Evolutionary conservation across 208 protist genomes (phyloP).

Genomic region (Crithidia expoeki): DNA sequence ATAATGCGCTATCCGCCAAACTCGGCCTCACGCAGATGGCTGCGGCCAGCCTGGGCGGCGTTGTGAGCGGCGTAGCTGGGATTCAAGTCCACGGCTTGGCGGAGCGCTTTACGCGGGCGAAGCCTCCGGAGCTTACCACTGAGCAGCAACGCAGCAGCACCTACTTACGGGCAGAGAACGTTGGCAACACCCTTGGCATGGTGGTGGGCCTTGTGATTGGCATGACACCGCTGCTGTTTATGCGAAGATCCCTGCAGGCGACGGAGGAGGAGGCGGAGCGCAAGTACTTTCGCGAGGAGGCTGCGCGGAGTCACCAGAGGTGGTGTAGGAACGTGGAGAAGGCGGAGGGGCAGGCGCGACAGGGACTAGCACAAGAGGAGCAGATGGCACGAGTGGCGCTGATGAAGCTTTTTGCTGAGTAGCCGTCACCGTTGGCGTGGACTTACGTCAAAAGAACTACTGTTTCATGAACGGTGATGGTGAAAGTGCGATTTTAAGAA

Average conservation of each 20-base stretch:
- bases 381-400: constrained; percentile 3
- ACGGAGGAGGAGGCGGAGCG: constrained; percentile 38
- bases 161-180: constrained; percentile 45
- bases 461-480: too few relatives aligned
- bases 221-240: constrained; percentile 79
- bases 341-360: constrained; percentile 29
- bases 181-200: constrained; percentile 83
- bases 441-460: too few relatives aligned
- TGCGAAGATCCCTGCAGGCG: constrained; percentile 36
- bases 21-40: constrained; percentile 78
- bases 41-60: constrained; percentile 78
- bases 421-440: not conserved
- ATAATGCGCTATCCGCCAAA: constrained; percentile 60
- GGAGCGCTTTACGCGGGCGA: constrained; percentile 65
- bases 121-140: constrained; percentile 58
- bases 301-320: constrained; percentile 33
- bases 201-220: constrained; percentile 72
- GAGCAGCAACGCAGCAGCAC: constrained; percentile 48
- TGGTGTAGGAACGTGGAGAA: constrained; percentile 26
- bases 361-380: constrained; percentile 26
- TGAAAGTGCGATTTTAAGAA: too few relatives aligned
- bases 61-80: constrained; percentile 80
- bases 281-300: constrained; percentile 41
- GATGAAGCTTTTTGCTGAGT: not conserved
- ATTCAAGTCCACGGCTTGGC: constrained; percentile 90